Evolutionary conservation across 1,284 basidiomycete genomes (phyloP), one percentile per base, ranked within the genome.

Genomic region (Pyrrhoderma lamaoense): DNA sequence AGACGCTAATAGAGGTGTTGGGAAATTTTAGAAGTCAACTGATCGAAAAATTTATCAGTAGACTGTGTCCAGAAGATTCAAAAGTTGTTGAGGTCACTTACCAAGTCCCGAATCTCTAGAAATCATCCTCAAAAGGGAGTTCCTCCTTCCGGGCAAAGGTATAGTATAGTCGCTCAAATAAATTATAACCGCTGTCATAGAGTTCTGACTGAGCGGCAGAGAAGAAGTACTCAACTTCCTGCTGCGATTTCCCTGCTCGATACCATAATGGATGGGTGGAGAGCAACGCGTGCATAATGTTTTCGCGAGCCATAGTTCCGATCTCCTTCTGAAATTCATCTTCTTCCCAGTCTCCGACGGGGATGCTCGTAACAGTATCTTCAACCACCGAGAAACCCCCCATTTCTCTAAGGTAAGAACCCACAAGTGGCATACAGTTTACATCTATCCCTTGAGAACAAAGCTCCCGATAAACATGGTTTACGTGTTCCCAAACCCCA

Each of bases 281-380:
- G 35, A 49, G 34, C 19, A 54, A 27, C 18, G 49, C 53, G 18
- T 36, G 25, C 53, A 51, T 47, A 39, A 47, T 27, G 45, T 55
- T 55, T 14, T 55, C 53, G n/a, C 53, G 53, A 5, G 45, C 53
- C 53, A 55, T 55, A 5, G n/a, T 45, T 16, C 53, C 53, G 22
- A 55, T 47, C 49, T 55, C 53, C 49, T 43, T 42, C 37, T 55
- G 53, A 8, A 55, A 40, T 34, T 51, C 53, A 21, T 55, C 53
- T 14, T 49, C 44, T n/a, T 55, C 53, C 53, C 53, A 55, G 8
- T 36, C 39, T 7, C 53, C 53, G 22, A 55, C 35, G 25, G 53
- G 53, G 19, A 51, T 27, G 27, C 49, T 37, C 16, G 49, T 51
- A 34, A 55, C 53, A 13, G 49, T 51, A 45, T 55, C 49, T 25